phyloP scores from a whole-genome alignment of 2,329 filamentous ascomycete genomes.

The Dactylella cylindrospora region DNA sequence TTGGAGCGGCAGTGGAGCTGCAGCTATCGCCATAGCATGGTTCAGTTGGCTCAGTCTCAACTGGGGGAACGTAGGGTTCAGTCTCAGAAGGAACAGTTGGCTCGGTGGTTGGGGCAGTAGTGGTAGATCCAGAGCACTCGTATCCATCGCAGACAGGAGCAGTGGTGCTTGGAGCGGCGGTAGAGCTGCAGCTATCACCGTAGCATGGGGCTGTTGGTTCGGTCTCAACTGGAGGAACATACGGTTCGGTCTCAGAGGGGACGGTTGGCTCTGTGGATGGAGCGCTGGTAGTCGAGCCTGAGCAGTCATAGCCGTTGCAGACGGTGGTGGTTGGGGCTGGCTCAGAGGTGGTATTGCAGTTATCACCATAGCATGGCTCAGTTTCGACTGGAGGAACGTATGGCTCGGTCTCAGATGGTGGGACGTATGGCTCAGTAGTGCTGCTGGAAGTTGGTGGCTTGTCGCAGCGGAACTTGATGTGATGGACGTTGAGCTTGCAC shows the following conservation, averaged over 20 bases:
- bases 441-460: background rate
- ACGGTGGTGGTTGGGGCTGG: constrained; percentile 38
- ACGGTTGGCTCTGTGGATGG: background rate
- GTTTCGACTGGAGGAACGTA: background rate
- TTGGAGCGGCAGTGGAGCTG: background rate
- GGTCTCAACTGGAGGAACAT: background rate
- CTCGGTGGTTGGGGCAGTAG: constrained; percentile 2
- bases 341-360: constrained; percentile 37
- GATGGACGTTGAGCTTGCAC: constrained; percentile 47
- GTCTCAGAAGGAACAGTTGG: constrained; percentile 15
- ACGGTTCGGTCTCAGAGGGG: background rate
- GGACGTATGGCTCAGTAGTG: background rate
- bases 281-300: constrained; percentile 8
- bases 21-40: background rate
- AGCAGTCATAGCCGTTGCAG: constrained; percentile 4
- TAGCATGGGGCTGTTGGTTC: background rate
- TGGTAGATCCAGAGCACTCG: background rate
- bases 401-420: background rate
- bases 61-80: background rate
- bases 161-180: background rate
- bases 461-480: constrained; percentile 47
- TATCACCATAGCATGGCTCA: too few relatives aligned
- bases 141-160: background rate
- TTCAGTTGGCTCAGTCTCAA: background rate
- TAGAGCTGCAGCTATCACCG: background rate